phyloP scores from a whole-genome alignment of 805 yeast genomes.

The Hanseniaspora mollemarum region DNA sequence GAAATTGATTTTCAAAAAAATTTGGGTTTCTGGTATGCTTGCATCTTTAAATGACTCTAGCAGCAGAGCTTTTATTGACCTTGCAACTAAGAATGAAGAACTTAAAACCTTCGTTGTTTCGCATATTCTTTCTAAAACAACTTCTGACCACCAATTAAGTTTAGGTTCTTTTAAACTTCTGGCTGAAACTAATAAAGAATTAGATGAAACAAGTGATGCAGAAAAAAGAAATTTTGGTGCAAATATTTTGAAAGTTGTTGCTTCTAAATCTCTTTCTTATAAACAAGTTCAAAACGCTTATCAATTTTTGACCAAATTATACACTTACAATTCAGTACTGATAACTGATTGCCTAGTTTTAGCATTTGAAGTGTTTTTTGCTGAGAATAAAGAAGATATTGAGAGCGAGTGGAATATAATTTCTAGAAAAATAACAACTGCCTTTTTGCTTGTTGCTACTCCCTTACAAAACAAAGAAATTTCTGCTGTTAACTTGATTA shows the following conservation, averaged over 20 bases:
- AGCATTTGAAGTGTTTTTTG: constrained; percentile 27
- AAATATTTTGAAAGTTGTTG: constrained; percentile 39
- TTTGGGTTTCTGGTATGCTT: constrained; percentile 50
- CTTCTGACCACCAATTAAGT: constrained; percentile 32
- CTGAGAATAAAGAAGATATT: not conserved
- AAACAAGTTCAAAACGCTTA: constrained; percentile 31
- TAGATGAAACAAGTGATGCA: constrained; percentile 2
- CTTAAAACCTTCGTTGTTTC: constrained; percentile 27
- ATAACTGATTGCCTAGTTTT: constrained; percentile 37
- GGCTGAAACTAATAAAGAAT: not conserved
- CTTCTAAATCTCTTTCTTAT: constrained; percentile 34
- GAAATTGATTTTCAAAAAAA: constrained; percentile 48
- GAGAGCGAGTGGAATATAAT: constrained; percentile 27
- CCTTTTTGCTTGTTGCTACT: constrained; percentile 33
- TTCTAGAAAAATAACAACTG: constrained; percentile 29
- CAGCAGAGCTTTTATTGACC: constrained; percentile 38
- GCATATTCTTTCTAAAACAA: constrained; percentile 30
- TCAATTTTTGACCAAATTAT: constrained; percentile 28
- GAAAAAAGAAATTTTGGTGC: constrained; percentile 31
- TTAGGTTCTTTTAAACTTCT: constrained; percentile 23
- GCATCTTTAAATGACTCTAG: constrained; percentile 21
- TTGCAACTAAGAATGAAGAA: constrained; percentile 33
- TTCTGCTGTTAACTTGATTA: constrained; percentile 28
- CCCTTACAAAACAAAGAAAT: constrained; percentile 23
- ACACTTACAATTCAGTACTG: constrained; percentile 29